Conservation (phyloP, 169 alveolate species). For the Eimeria praecox region DNA sequence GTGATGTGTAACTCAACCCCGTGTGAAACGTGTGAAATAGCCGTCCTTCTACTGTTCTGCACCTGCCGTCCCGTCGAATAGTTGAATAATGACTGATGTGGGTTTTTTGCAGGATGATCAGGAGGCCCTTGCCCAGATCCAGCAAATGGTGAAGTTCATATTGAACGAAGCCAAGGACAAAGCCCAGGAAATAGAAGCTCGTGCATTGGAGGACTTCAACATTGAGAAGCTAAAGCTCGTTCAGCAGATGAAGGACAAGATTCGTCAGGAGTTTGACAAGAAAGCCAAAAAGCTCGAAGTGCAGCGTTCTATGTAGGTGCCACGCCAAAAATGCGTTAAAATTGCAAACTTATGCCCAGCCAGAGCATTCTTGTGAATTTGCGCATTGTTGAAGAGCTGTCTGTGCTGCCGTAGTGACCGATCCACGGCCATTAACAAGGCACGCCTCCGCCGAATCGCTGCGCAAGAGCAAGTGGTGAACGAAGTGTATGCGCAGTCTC, state of each 20-base stretch:
- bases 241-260: slow-evolving; percentile 94
- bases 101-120: slow-evolving; percentile 89
- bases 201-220: slow-evolving; percentile 95
- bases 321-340: background rate
- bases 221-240: slow-evolving; percentile 94
- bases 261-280: slow-evolving; percentile 88
- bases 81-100: background rate
- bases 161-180: slow-evolving; percentile 96
- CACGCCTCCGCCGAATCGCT: slow-evolving; percentile 92
- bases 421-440: slow-evolving; percentile 93
- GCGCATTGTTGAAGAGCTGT: background rate
- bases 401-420: slow-evolving; percentile 86
- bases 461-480: slow-evolving; percentile 91
- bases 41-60: background rate
- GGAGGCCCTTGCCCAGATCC: slow-evolving; percentile 95
- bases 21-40: background rate
- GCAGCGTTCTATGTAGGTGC: slow-evolving; percentile 83
- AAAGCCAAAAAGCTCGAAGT: slow-evolving; percentile 90
- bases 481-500: slow-evolving; percentile 87
- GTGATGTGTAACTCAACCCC: background rate
- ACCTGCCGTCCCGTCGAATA: background rate
- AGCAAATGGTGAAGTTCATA: slow-evolving; percentile 96
- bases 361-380: background rate
- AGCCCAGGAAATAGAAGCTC: slow-evolving; percentile 96
- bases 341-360: background rate